Evolutionary conservation across 2,329 filamentous ascomycete genomes (phyloP).

Genomic region (Phialophora expanda): DNA sequence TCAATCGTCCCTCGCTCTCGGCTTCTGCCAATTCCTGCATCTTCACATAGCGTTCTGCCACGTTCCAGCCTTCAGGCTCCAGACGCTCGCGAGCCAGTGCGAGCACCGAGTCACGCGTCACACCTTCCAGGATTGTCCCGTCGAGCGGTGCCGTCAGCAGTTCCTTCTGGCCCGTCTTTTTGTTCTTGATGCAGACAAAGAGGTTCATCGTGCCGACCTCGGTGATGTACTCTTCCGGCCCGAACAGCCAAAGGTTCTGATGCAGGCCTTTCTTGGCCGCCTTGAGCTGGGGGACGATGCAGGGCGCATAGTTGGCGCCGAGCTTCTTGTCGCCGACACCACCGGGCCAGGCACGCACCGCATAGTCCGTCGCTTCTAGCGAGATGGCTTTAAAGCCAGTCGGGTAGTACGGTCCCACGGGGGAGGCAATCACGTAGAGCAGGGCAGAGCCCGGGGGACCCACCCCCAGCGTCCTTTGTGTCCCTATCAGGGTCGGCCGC

Average conservation of each 20-base stretch:
- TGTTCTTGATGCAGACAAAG: constrained; percentile 83
- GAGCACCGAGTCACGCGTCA: constrained; percentile 92
- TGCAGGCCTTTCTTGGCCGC: constrained; percentile 91
- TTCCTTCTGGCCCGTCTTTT: constrained; percentile 87
- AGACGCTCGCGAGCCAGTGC: constrained; percentile 82
- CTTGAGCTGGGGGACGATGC: constrained; percentile 93
- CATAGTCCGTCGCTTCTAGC: constrained; percentile 94
- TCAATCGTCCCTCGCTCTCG: constrained; percentile 77
- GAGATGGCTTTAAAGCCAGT: constrained; percentile 98
- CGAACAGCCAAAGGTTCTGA: constrained; percentile 98
- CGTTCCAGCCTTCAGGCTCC: constrained; percentile 81
- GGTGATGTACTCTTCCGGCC: constrained; percentile 91
- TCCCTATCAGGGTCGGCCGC: constrained; percentile 95
- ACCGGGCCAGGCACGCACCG: constrained; percentile 95
- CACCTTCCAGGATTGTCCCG: constrained; percentile 93
- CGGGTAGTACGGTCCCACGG: constrained; percentile 96
- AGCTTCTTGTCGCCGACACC: constrained; percentile 98
- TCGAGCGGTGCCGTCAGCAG: constrained; percentile 94
- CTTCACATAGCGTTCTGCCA: constrained; percentile 87
- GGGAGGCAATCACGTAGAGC: constrained; percentile 92
- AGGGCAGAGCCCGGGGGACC: constrained; percentile 89
- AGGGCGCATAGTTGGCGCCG: constrained; percentile 98
- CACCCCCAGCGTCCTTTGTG: constrained; percentile 90
- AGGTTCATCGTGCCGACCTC: constrained; percentile 99
- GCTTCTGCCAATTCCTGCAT: constrained; percentile 87